Evolutionary conservation across 2,329 filamentous ascomycete species (phyloP).

Genomic region (Didymella segeticola): DNA sequence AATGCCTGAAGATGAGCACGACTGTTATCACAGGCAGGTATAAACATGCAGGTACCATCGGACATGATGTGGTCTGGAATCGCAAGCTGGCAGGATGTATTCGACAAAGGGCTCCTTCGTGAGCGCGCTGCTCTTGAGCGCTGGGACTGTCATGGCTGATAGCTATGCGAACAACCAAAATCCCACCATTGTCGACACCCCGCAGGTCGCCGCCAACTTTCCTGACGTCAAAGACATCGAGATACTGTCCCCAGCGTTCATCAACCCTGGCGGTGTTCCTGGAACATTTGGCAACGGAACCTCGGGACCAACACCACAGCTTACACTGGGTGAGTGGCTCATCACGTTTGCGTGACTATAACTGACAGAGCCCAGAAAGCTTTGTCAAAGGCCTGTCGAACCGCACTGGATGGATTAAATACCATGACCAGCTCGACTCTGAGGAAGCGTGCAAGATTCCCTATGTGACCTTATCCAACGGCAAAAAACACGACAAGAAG

Average conservation of each 20-base stretch:
- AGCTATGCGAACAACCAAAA: constrained; percentile 2
- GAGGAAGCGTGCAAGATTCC: constrained; percentile 35
- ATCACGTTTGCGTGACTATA: too few relatives aligned
- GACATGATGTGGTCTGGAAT: neutral
- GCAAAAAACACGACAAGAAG: constrained; percentile 18
- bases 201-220: neutral
- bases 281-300: neutral
- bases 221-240: neutral
- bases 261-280: neutral
- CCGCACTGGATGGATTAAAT: constrained; percentile 31
- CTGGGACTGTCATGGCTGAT: neutral
- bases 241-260: neutral
- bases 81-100: neutral
- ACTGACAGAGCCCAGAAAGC: constrained; percentile 1
- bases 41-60: neutral
- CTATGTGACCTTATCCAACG: constrained; percentile 26
- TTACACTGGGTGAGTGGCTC: neutral
- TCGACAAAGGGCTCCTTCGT: neutral
- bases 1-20: neutral
- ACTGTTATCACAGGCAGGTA: neutral
- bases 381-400: constrained; percentile 6
- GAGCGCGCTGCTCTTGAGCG: neutral
- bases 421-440: constrained; percentile 22
- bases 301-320: neutral
- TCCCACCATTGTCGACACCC: neutral